These are phyloP conservation scores for Naganishia sp. DNA, from an alignment of 1,284 basidiomycete genomes.

Conservation along the genomic window DNA sequence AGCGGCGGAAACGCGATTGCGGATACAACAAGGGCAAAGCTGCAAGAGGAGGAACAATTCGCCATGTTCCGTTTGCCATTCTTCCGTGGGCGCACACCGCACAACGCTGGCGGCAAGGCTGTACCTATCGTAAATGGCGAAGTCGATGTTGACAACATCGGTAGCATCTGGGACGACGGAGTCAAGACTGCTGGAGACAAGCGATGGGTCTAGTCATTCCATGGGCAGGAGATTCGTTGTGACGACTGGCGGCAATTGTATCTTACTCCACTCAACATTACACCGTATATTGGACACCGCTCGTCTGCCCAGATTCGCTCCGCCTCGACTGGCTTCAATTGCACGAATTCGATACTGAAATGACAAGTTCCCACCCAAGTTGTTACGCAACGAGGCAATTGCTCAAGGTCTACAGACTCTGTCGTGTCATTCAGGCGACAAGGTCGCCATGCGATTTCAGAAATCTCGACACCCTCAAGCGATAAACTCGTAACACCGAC, in stretches of 20 bases:
- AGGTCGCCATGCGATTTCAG: too few relatives aligned
- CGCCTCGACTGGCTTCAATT: too few relatives aligned
- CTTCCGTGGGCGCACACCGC: constrained; percentile 28
- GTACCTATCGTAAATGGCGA: constrained; percentile 28
- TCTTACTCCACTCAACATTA: too few relatives aligned
- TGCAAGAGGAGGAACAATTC: constrained; percentile 30
- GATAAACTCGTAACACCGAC: too few relatives aligned
- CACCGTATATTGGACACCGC: too few relatives aligned
- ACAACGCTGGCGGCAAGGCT: constrained; percentile 19
- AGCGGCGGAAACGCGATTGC: background rate
- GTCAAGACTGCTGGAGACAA: constrained; percentile 20
- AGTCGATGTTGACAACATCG: constrained; percentile 33
- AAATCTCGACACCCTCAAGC: too few relatives aligned
- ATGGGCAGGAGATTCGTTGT: background rate
- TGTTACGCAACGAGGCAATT: too few relatives aligned
- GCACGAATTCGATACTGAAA: too few relatives aligned
- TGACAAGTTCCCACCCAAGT: too few relatives aligned
- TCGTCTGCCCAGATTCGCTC: too few relatives aligned
- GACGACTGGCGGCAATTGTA: background rate
- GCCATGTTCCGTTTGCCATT: constrained; percentile 33
- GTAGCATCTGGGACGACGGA: constrained; percentile 32
- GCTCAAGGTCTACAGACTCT: too few relatives aligned
- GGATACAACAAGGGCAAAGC: background rate
- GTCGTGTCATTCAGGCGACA: too few relatives aligned
- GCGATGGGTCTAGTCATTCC: constrained; percentile 1